Conservation (phyloP, 129 eudicot genomes). For the Sambucus nigra region DNA sequence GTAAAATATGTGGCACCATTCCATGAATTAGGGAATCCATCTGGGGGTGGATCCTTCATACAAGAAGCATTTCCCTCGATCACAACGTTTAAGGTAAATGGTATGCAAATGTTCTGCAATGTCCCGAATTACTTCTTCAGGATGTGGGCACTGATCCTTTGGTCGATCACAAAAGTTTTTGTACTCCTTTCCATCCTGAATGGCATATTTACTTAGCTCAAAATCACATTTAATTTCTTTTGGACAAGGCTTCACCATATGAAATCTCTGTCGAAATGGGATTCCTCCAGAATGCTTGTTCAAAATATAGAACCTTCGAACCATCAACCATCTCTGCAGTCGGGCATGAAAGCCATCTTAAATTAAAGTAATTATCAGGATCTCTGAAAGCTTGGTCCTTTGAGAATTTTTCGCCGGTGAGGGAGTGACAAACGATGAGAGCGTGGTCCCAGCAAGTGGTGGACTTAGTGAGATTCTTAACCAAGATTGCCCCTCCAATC, state of each 20-base stretch:
- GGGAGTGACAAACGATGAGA: constrained; percentile 70
- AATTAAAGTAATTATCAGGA: constrained; percentile 76
- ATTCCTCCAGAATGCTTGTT: constrained; percentile 98
- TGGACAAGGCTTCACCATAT: constrained; percentile 88
- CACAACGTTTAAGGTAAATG: constrained; percentile 76
- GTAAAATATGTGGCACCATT: constrained; percentile 86
- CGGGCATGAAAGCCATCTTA: constrained; percentile 89
- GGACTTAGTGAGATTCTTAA: too few relatives aligned
- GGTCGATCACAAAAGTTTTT: constrained; percentile 94
- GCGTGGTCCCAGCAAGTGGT: constrained; percentile 99
- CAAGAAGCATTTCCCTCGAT: constrained; percentile 83
- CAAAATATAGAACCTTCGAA: constrained; percentile 71
- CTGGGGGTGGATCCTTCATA: constrained; percentile 91
- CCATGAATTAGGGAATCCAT: constrained; percentile 94
- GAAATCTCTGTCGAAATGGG: constrained; percentile 94
- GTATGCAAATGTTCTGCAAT: constrained; percentile 92
- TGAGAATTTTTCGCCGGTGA: constrained; percentile 76
- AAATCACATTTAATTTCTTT: constrained; percentile 98
- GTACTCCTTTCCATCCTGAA: constrained; percentile 96
- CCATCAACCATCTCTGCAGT: constrained; percentile 94
- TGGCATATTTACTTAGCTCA: constrained; percentile 89
- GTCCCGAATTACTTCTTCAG: constrained; percentile 97
- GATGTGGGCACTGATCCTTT: constrained; percentile 85
- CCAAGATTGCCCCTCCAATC: too few relatives aligned
- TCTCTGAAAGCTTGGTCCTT: constrained; percentile 76